These are phyloP conservation scores for Eustoma russellianum DNA, from an alignment of 257 asterid genomes.

Conservation along the genomic window DNA sequence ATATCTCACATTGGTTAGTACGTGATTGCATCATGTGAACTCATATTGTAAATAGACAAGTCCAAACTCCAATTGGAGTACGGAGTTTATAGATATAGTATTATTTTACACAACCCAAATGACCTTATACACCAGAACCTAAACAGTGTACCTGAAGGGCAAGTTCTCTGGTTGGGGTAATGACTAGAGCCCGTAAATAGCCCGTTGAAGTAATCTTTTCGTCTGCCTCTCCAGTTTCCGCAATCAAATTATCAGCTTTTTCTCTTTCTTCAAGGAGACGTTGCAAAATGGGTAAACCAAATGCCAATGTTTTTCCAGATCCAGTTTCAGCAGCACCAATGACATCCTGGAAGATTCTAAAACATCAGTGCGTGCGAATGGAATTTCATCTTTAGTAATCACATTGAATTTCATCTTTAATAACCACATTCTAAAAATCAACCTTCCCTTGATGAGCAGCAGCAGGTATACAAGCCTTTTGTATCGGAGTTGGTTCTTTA, in stretches of 20 bases:
- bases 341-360: constrained; percentile 61
- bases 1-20: too few relatives aligned
- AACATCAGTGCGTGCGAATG: constrained; percentile 15
- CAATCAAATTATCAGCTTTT: constrained; percentile 47
- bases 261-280: constrained; percentile 88
- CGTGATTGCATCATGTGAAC: too few relatives aligned
- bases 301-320: constrained; percentile 97
- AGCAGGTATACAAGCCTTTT: constrained; percentile 87
- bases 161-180: constrained; percentile 97
- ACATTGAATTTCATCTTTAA: background rate
- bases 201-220: constrained; percentile 47
- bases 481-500: constrained; percentile 91
- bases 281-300: constrained; percentile 93
- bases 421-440: constrained; percentile 12
- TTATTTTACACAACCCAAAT: background rate
- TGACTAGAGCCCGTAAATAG: constrained; percentile 72
- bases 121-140: constrained; percentile 7
- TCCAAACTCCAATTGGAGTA: too few relatives aligned
- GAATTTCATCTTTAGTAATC: constrained; percentile 5
- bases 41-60: too few relatives aligned
- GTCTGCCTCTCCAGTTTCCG: constrained; percentile 44
- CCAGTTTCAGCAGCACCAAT: constrained; percentile 99
- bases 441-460: constrained; percentile 99
- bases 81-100: too few relatives aligned
- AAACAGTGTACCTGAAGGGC: constrained; percentile 70